Evolutionary conservation across 768 basidiomycete genomes (phyloP).

Genomic region (Leccinum aurantiacum): DNA sequence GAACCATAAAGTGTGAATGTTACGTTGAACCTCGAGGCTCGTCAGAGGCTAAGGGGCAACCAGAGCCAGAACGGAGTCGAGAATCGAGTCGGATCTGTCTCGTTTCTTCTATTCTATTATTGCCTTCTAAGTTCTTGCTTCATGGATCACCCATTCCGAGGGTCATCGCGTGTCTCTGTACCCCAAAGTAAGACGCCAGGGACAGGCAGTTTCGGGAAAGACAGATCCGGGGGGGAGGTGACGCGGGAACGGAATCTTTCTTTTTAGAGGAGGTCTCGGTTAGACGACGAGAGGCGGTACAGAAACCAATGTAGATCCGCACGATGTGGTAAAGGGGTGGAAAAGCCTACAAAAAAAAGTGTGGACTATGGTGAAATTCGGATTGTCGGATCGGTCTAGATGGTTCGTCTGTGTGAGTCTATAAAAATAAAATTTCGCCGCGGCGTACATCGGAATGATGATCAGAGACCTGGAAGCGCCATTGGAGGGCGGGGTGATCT

Average conservation of each 20-base stretch:
- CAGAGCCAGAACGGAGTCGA: not conserved
- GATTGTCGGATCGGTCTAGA: not conserved
- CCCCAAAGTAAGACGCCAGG: not conserved
- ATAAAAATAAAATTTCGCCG: not conserved
- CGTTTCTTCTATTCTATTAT: not conserved
- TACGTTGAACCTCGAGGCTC: not conserved
- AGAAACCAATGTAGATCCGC: not conserved
- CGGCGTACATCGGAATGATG: not conserved
- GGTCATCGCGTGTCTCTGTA: not conserved
- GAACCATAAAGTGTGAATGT: not conserved
- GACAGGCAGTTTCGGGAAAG: not conserved
- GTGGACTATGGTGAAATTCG: not conserved
- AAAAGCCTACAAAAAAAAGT: not conserved
- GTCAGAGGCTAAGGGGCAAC: not conserved
- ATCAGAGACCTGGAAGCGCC: not conserved
- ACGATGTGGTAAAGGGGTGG: not conserved
- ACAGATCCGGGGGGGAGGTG: not conserved
- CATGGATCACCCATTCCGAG: not conserved
- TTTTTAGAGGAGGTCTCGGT: not conserved
- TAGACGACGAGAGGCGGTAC: not conserved
- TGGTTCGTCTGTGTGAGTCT: not conserved
- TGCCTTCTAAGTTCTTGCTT: not conserved
- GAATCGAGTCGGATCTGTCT: not conserved
- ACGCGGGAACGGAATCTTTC: not conserved
- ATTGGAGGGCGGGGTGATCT: slow-evolving; percentile 3